A percentile compares a stretch with the other conserved stretches of the same genome.
Conservation (phyloP, 805 yeast species). For the Nakazawaea peltata region DNA sequence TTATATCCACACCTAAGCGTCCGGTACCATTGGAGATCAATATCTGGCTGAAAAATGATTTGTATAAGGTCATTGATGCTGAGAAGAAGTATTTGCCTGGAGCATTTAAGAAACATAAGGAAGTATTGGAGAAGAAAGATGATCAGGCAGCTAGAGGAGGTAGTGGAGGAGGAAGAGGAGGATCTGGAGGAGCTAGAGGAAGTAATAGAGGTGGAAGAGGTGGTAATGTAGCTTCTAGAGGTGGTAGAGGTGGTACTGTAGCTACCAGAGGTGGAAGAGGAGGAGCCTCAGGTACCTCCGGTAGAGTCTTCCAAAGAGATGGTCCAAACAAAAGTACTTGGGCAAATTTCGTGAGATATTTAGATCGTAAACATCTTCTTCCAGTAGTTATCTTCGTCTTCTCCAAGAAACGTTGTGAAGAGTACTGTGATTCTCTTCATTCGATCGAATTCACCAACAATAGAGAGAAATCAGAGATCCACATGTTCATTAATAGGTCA, state of each 20-base stretch:
- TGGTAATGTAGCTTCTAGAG: too few relatives aligned
- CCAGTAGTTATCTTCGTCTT: conserved; percentile 94
- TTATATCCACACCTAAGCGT: conserved; percentile 91
- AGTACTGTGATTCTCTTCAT: conserved; percentile 72
- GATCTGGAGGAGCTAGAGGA: conserved; percentile 25
- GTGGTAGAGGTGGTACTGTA: conserved; percentile 11
- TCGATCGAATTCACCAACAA: conserved; percentile 75
- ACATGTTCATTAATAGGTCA: conserved; percentile 88
- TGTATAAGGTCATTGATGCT: conserved; percentile 68
- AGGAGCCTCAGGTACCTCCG: conserved; percentile 14
- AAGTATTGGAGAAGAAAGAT: conserved; percentile 36
- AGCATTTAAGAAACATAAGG: conserved; percentile 57
- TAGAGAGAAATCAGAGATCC: conserved; percentile 85
- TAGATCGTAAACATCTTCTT: conserved; percentile 60
- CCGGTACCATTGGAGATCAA: conserved; percentile 92
- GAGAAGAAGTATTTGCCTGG: conserved; percentile 58
- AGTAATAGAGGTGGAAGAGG: conserved; percentile 25
- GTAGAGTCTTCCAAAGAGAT: conserved; percentile 35
- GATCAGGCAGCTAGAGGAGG: conserved; percentile 38
- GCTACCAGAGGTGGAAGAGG: conserved; percentile 18
- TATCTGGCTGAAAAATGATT: conserved; percentile 72
- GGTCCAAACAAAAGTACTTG: conserved; percentile 79
- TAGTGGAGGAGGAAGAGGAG: conserved; percentile 34
- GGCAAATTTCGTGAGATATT: conserved; percentile 61
- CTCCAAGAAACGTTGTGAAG: conserved; percentile 89